These are phyloP conservation scores for Daldinia childiae DNA, from an alignment of 495 filamentous ascomycete species.

Conservation along the genomic window DNA sequence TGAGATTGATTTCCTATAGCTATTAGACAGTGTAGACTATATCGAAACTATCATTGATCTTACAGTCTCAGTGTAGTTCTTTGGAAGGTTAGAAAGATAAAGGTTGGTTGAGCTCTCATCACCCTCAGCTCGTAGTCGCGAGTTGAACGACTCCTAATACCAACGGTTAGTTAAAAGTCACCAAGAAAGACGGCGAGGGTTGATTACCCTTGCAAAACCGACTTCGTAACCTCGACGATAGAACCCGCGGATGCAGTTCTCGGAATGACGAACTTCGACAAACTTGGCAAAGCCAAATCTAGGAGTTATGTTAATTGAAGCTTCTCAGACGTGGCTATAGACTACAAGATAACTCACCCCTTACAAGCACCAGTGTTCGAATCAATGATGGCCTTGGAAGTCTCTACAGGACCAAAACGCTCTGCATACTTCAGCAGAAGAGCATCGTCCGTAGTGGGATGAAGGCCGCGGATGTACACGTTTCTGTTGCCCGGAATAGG, in stretches of 20 bases:
- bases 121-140: constrained; percentile 89
- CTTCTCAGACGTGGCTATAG: background rate
- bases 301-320: constrained; percentile 33
- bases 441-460: constrained; percentile 93
- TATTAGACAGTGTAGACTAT: constrained; percentile 24
- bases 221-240: constrained; percentile 94
- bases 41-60: constrained; percentile 33
- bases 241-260: constrained; percentile 96
- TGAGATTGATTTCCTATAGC: constrained; percentile 71
- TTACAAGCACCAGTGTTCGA: constrained; percentile 90
- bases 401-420: constrained; percentile 90
- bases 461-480: constrained; percentile 95
- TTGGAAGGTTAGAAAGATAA: constrained; percentile 95
- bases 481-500: constrained; percentile 85
- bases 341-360: constrained; percentile 69
- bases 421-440: constrained; percentile 81
- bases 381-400: constrained; percentile 97
- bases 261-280: constrained; percentile 83
- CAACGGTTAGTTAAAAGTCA: constrained; percentile 1
- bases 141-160: constrained; percentile 89
- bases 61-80: constrained; percentile 87
- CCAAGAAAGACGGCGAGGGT: background rate
- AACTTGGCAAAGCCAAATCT: constrained; percentile 98
- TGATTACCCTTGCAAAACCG: constrained; percentile 85
- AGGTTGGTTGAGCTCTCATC: constrained; percentile 91